Evolutionary conservation across 441 rosid genomes (phyloP).

Genomic region (Francoa sonchifolia): DNA sequence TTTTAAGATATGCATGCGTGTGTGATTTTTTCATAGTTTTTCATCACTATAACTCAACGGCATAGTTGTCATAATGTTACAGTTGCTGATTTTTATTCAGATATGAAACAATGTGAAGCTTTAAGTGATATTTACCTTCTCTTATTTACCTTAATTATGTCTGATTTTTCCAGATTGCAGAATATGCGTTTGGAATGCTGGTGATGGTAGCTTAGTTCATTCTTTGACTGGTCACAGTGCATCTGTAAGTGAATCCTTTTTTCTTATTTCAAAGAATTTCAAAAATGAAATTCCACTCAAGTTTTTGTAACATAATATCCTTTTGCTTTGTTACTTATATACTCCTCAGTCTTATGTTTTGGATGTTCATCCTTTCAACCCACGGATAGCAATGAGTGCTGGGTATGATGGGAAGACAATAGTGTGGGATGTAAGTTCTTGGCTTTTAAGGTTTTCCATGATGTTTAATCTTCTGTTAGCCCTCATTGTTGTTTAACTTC

Average conservation of each 20-base stretch:
- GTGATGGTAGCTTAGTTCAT: conserved; percentile 95
- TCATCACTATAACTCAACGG: too few relatives aligned
- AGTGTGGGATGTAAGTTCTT: conserved; percentile 95
- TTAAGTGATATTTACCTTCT: conserved; percentile 14
- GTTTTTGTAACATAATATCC: too few relatives aligned
- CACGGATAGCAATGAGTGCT: conserved; percentile 99
- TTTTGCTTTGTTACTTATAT: too few relatives aligned
- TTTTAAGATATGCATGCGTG: too few relatives aligned
- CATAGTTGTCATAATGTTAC: too few relatives aligned
- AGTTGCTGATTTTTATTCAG: too few relatives aligned
- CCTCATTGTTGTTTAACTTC: conserved; percentile 12
- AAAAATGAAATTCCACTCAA: neutral
- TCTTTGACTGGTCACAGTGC: conserved; percentile 91
- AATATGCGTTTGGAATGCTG: conserved; percentile 99
- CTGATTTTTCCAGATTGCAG: conserved; percentile 70
- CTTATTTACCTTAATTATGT: conserved; percentile 5
- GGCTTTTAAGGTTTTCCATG: conserved; percentile 11
- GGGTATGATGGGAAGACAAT: conserved; percentile 98
- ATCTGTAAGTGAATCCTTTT: conserved; percentile 51
- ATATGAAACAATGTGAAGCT: neutral
- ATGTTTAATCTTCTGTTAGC: conserved; percentile 6
- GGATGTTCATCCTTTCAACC: conserved; percentile 98
- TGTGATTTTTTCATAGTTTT: too few relatives aligned
- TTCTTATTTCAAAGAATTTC: conserved; percentile 1
- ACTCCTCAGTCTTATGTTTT: conserved; percentile 84